Evolutionary conservation across 345 rosid species (phyloP).

Genomic region (Iberis pinnata): DNA sequence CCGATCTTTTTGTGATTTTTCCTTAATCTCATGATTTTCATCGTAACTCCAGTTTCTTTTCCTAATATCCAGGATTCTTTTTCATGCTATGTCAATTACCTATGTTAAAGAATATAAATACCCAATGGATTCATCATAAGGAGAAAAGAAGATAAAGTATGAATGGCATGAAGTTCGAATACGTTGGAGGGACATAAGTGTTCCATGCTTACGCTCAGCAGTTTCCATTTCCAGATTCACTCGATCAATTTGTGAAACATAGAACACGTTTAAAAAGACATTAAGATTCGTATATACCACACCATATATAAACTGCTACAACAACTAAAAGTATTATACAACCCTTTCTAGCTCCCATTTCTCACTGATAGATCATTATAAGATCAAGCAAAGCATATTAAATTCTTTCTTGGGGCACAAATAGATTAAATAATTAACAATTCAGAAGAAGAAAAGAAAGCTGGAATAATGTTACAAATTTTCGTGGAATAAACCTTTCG

Average conservation of each 20-base stretch:
- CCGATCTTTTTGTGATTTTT: too few relatives aligned
- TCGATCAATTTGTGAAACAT: constrained; percentile 60
- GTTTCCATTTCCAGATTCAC: constrained; percentile 91
- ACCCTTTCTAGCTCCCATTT: constrained; percentile 72
- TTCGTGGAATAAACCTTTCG: constrained; percentile 24
- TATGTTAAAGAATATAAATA: too few relatives aligned
- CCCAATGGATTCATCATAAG: too few relatives aligned
- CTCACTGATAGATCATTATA: constrained; percentile 40
- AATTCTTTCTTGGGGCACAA: too few relatives aligned
- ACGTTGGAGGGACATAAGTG: constrained; percentile 76
- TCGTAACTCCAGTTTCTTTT: too few relatives aligned
- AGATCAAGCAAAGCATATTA: constrained; percentile 6
- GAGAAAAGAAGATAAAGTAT: too few relatives aligned
- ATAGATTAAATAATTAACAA: too few relatives aligned
- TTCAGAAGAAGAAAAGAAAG: not conserved
- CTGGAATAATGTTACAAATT: not conserved
- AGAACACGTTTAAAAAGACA: constrained; percentile 11
- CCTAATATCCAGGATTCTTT: too few relatives aligned
- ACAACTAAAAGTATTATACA: not conserved
- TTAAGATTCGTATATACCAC: not conserved
- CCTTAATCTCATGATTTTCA: too few relatives aligned
- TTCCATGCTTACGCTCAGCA: constrained; percentile 89
- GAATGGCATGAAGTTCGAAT: too few relatives aligned
- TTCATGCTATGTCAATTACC: too few relatives aligned
- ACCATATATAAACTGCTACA: too few relatives aligned